Conservation (phyloP, 768 basidiomycete species). For the Tremella mesenterica region DNA sequence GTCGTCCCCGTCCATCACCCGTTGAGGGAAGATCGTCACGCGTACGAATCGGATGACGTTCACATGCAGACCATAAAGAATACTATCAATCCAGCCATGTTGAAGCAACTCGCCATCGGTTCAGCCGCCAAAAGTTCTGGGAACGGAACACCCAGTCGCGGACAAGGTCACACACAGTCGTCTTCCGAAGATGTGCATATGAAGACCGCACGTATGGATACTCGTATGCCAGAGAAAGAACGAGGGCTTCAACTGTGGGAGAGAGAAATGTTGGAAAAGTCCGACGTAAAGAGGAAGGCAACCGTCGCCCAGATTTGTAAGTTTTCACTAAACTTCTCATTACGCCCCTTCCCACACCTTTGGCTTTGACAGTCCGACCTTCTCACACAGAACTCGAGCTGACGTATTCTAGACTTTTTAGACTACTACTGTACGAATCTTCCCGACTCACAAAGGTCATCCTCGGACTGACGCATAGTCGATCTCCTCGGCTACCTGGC, state of each 20-base stretch:
- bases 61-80: slow-evolving; percentile 71
- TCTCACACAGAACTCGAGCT: neutral
- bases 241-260: slow-evolving; percentile 61
- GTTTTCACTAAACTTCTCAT: slow-evolving; percentile 15
- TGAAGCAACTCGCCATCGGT: slow-evolving; percentile 29
- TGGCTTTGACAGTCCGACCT: neutral
- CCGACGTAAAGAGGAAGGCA: slow-evolving; percentile 87
- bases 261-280: slow-evolving; percentile 66
- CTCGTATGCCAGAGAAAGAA: slow-evolving; percentile 18
- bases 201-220: slow-evolving; percentile 34
- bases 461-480: slow-evolving; percentile 44
- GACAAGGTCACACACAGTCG: neutral
- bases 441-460: neutral
- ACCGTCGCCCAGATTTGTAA: slow-evolving; percentile 93
- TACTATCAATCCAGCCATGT: slow-evolving; percentile 34
- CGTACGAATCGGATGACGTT: slow-evolving; percentile 49
- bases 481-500: slow-evolving; percentile 84
- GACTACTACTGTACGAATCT: slow-evolving; percentile 70
- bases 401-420: slow-evolving; percentile 60
- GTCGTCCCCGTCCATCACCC: slow-evolving; percentile 4
- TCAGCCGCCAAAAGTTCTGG: slow-evolving; percentile 10
- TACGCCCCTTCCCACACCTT: neutral
- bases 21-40: no score
- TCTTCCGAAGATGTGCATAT: slow-evolving; percentile 40
- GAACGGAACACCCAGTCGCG: slow-evolving; percentile 19